Conservation (phyloP, 1,284 basidiomycete species). For the Ceratorhiza oryzae-sativae region DNA sequence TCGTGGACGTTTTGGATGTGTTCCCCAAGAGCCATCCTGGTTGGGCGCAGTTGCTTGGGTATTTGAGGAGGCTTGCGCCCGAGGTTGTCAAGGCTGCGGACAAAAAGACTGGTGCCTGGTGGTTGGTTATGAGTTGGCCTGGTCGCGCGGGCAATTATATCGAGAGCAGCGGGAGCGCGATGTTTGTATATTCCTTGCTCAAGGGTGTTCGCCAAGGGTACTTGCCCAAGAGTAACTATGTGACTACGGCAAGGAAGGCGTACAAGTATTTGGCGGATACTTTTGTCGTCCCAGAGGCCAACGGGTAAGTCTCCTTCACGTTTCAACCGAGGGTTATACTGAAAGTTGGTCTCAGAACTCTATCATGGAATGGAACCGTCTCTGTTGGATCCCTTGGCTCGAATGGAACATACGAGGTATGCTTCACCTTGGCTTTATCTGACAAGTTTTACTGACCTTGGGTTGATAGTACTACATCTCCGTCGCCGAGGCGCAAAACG, state of each 20-base stretch:
- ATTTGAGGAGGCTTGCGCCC: slow-evolving; percentile 53
- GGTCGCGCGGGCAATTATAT: slow-evolving; percentile 58
- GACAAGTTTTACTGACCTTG: neutral
- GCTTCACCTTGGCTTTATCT: neutral
- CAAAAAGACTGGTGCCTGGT: slow-evolving; percentile 56
- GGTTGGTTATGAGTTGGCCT: slow-evolving; percentile 60
- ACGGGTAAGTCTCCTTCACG: slow-evolving; percentile 48
- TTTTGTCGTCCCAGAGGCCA: slow-evolving; percentile 54
- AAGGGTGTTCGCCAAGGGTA: slow-evolving; percentile 57
- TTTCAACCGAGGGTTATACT: neutral
- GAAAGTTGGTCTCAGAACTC: slow-evolving; percentile 53
- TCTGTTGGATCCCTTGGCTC: slow-evolving; percentile 34
- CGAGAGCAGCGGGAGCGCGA: slow-evolving; percentile 58
- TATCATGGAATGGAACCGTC: slow-evolving; percentile 46
- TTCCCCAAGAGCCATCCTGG: slow-evolving; percentile 51
- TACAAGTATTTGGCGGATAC: slow-evolving; percentile 55
- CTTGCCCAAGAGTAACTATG: slow-evolving; percentile 49
- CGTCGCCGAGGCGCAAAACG: slow-evolving; percentile 53
- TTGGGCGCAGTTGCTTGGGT: slow-evolving; percentile 49
- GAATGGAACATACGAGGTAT: slow-evolving; percentile 37
- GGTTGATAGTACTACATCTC: slow-evolving; percentile 35
- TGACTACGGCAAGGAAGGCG: slow-evolving; percentile 54
- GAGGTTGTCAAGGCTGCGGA: slow-evolving; percentile 55
- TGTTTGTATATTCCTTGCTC: slow-evolving; percentile 59
- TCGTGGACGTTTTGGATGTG: slow-evolving; percentile 58